phyloP scores from a whole-genome alignment of 176 grass and related monocot genomes.

The Ananas comosus region DNA sequence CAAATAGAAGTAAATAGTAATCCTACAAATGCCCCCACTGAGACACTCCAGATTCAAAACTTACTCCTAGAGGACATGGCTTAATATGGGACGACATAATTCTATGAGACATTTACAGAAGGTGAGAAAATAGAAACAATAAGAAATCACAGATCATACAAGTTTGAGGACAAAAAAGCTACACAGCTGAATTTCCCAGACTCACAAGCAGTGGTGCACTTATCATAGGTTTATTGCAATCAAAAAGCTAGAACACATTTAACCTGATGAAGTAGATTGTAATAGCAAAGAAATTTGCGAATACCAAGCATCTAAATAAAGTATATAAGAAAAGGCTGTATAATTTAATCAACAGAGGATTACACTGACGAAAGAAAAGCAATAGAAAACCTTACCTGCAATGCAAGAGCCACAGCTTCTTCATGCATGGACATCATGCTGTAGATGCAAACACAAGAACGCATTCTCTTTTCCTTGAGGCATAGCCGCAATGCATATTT shows the following conservation, averaged over 20 bases:
- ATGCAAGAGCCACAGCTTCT: conserved; percentile 94
- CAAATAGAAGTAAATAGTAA: no score
- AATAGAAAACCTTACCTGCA: conserved; percentile 44
- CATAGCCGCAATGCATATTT: conserved; percentile 97
- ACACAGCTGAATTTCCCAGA: not conserved
- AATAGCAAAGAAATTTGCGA: not conserved
- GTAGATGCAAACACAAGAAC: conserved; percentile 92
- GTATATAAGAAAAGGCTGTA: not conserved
- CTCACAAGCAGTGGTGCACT: not conserved
- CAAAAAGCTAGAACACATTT: not conserved
- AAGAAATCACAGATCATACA: not conserved
- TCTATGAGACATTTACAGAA: not conserved
- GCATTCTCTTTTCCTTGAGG: conserved; percentile 91
- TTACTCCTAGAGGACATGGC: no score
- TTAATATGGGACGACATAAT: not conserved
- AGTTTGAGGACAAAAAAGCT: not conserved
- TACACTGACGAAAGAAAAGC: not conserved
- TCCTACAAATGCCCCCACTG: no score
- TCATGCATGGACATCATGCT: conserved; percentile 99
- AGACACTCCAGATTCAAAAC: no score
- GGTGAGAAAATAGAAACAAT: not conserved
- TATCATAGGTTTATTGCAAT: not conserved
- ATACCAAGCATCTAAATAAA: not conserved
- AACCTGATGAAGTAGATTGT: not conserved
- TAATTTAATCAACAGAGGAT: not conserved